Evolutionary conservation across 129 eudicot species (phyloP), one percentile per base, ranked within the genome.

Genomic region (Artemisia tridentata): DNA sequence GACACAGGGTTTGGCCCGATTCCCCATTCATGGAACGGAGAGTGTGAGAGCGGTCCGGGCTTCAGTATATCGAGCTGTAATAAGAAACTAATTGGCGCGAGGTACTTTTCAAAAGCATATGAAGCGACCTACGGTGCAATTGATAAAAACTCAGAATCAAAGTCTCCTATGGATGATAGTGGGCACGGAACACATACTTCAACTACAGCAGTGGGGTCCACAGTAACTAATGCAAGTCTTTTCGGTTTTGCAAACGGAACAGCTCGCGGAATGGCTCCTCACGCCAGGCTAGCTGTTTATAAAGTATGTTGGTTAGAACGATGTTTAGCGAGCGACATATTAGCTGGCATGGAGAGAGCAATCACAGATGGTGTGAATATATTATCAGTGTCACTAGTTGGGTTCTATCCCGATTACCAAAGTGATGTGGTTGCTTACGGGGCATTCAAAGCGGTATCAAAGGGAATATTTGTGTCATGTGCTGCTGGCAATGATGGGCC

Each of bases 131-230:
- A 65, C 51, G 96, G 96, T 11, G 73, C 84, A 7, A 83, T 89
- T 4, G 88, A 86, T 48, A 86, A 79, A 76, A 68, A 79, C 1
- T 38, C 17, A 0, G 96, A 86, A 53, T 80, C 87, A 3, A 80
- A 69, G 66, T 89, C 96, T 0, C 90, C 96, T 67, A 72, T 89
- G 78, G 98, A 92, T 56, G 95, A 86, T 15, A 95, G 85, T 21
- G 98, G 98, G 49, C 95, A 89, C 27, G 96, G 98, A 2, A 88
- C 96, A 15, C 96, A 91, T 83, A 91, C 97, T 0, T 49, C 96
- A 13, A 85, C 85, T 27, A 91, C 96, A 23, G 96, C 92, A 29
- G 88, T 82, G 0, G 97, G 97, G 3, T 86, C 97, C 0, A 62
- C 85, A n/a, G 92, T 88, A n/a, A 64, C 73, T 2, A 69, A 72